Evolutionary conservation across 352 stramenopile species (phyloP).

Genomic region (Blastocystis sp.): DNA sequence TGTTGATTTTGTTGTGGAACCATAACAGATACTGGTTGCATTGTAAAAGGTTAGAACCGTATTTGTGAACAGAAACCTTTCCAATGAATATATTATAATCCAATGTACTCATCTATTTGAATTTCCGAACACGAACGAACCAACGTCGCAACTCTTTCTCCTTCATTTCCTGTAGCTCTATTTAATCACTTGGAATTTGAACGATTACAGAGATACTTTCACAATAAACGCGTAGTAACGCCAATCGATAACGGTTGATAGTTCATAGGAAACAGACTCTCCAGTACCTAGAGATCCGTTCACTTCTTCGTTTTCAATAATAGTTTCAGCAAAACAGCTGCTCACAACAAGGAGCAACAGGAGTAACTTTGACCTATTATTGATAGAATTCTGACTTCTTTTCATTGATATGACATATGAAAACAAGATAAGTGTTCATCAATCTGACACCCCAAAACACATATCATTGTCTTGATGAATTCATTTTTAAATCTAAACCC

Average conservation of each 20-base stretch:
- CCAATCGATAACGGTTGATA: conserved; percentile 32
- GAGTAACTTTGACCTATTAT: not conserved
- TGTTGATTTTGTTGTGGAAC: not conserved
- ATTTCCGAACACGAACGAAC: conserved; percentile 14
- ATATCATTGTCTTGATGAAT: too few relatives aligned
- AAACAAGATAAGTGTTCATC: too few relatives aligned
- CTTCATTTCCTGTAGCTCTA: not conserved
- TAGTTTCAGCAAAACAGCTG: not conserved
- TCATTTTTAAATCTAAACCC: too few relatives aligned
- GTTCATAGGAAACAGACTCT: not conserved
- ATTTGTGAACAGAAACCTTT: not conserved
- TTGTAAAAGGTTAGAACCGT: not conserved
- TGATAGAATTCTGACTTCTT: too few relatives aligned
- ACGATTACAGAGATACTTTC: not conserved
- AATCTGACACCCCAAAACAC: too few relatives aligned
- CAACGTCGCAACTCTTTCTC: not conserved
- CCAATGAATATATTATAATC: not conserved
- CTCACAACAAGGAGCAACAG: not conserved
- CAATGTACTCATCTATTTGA: not conserved
- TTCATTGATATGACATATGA: too few relatives aligned
- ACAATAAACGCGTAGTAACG: conserved; percentile 22
- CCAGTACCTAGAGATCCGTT: not conserved
- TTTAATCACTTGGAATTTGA: not conserved
- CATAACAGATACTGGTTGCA: not conserved
- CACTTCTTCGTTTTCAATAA: conserved; percentile 7